Evolutionary conservation across 805 yeast species (phyloP).

Genomic region (Jamesozyma gamospora): DNA sequence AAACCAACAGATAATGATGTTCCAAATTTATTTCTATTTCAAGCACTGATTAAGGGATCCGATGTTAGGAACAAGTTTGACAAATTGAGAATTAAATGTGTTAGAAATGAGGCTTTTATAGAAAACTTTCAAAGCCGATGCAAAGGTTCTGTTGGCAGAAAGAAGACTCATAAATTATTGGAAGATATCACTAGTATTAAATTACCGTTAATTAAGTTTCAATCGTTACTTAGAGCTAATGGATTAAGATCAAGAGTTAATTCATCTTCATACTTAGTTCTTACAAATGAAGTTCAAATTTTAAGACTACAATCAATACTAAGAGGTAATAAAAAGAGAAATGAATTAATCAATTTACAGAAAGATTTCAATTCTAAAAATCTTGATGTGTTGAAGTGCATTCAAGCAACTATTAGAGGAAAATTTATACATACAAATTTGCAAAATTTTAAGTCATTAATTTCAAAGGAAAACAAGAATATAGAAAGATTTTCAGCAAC

Average conservation of each 20-base stretch:
- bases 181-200: conserved; percentile 3
- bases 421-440: background rate
- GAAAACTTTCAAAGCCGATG: conserved; percentile 31
- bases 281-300: conserved; percentile 17
- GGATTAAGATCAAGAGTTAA: background rate
- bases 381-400: background rate
- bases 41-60: conserved; percentile 46
- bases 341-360: background rate
- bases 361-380: background rate
- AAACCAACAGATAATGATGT: conserved; percentile 7
- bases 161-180: conserved; percentile 3
- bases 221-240: conserved; percentile 13
- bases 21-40: conserved; percentile 30
- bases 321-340: conserved; percentile 30
- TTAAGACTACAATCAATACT: conserved; percentile 52
- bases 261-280: background rate
- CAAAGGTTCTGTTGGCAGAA: conserved; percentile 32
- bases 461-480: conserved; percentile 16
- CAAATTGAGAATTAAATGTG: conserved; percentile 13
- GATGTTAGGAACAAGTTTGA: conserved; percentile 21
- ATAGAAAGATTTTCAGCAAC: conserved; percentile 8
- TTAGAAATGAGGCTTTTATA: conserved; percentile 22
- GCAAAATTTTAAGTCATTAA: conserved; percentile 6
- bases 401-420: background rate
- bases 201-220: conserved; percentile 14